These are phyloP conservation scores for Macrotyloma uniflorum DNA, from an alignment of 306 rosid species.

Conservation along the genomic window DNA sequence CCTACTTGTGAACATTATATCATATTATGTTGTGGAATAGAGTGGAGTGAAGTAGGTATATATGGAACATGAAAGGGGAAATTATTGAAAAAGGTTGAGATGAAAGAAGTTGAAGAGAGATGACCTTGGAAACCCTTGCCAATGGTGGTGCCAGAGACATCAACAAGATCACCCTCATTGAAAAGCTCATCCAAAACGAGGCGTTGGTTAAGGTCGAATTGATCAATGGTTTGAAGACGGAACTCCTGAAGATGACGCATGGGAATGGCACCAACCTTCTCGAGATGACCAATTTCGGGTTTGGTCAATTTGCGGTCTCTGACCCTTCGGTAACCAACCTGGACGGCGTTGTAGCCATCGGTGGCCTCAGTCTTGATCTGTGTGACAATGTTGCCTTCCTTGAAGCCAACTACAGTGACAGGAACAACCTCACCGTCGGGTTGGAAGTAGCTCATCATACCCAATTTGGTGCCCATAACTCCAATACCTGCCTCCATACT, in stretches of 20 bases:
- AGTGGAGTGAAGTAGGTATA: too few species aligned
- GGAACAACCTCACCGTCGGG: constrained; percentile 77
- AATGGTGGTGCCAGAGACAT: constrained; percentile 88
- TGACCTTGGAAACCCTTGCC: constrained; percentile 92
- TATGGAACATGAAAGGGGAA: too few species aligned
- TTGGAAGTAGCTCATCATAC: constrained; percentile 92
- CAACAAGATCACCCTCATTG: constrained; percentile 93
- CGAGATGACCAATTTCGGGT: constrained; percentile 86
- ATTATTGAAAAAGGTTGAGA: not conserved
- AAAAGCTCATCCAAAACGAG: constrained; percentile 64
- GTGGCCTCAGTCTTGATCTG: constrained; percentile 84
- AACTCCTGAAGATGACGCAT: constrained; percentile 97
- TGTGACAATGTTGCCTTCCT: constrained; percentile 91
- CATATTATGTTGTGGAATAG: too few species aligned
- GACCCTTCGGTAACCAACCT: constrained; percentile 80
- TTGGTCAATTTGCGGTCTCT: constrained; percentile 83
- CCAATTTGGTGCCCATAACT: constrained; percentile 90
- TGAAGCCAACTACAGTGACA: constrained; percentile 89
- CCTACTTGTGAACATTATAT: too few species aligned
- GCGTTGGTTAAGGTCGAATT: constrained; percentile 69
- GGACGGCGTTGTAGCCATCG: constrained; percentile 82
- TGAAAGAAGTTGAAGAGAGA: not conserved
- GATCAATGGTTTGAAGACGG: constrained; percentile 63
- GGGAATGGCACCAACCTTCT: constrained; percentile 82
- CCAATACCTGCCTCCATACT: constrained; percentile 94